phyloP scores from a whole-genome alignment of 2,329 filamentous ascomycete species.

The Sporothrix dimorphospora region DNA sequence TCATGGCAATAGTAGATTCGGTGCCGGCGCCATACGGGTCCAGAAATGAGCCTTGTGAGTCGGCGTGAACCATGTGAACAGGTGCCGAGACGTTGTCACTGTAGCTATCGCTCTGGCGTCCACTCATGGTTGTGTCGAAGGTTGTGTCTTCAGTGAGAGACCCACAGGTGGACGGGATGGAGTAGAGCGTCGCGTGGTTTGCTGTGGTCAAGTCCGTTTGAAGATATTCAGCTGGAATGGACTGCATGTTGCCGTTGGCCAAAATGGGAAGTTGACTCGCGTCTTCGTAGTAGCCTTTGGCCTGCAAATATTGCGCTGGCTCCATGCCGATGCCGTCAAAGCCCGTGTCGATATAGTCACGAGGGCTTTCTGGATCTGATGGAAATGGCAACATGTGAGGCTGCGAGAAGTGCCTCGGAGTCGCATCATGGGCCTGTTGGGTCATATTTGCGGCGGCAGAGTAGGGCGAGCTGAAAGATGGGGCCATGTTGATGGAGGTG shows the following conservation, averaged over 20 bases:
- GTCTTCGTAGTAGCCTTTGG: neutral
- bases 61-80: conserved; percentile 40
- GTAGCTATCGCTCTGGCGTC: conserved; percentile 41
- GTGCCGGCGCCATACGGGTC: neutral
- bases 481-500: conserved; percentile 14
- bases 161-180: conserved; percentile 40
- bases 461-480: conserved; percentile 23
- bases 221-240: neutral
- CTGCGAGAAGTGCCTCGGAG: conserved; percentile 5
- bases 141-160: conserved; percentile 44
- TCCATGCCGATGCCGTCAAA: conserved; percentile 30
- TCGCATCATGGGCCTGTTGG: no score
- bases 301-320: conserved; percentile 28
- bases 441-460: neutral
- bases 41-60: conserved; percentile 41
- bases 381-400: neutral
- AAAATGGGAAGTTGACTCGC: conserved; percentile 31
- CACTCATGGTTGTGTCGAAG: conserved; percentile 41
- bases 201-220: neutral
- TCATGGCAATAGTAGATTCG: neutral
- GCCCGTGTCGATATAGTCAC: neutral
- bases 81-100: conserved; percentile 38
- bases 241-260: neutral
- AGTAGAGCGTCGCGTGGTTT: neutral
- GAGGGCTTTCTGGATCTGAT: neutral